Evolutionary conservation across 345 rosid genomes (phyloP).

Genomic region (Luvunga scandens): DNA sequence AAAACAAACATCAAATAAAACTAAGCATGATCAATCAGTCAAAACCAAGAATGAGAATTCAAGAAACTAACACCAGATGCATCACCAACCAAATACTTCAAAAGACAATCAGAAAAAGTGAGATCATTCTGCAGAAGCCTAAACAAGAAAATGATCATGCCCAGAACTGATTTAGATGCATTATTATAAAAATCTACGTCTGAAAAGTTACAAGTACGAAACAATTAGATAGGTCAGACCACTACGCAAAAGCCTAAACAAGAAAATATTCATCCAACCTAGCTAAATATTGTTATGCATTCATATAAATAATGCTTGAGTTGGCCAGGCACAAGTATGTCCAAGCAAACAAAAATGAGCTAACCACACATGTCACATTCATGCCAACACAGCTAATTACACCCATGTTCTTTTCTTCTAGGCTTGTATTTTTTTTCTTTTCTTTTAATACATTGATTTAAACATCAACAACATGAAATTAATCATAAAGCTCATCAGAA

Average conservation of each 20-base stretch:
- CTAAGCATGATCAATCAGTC: not conserved
- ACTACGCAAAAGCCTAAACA: not conserved
- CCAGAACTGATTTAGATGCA: not conserved
- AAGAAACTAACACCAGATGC: not conserved
- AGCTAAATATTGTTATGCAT: not conserved
- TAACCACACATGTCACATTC: not conserved
- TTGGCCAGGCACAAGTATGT: not conserved
- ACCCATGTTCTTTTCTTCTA: not conserved
- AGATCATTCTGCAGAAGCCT: not conserved
- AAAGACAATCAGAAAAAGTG: not conserved
- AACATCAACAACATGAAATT: not conserved
- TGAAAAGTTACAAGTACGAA: not conserved
- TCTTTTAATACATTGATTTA: not conserved
- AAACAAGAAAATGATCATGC: not conserved
- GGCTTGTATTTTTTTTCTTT: too few relatives aligned
- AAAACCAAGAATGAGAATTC: not conserved
- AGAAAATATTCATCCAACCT: not conserved
- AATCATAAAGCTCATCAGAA: not conserved
- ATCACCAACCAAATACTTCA: not conserved
- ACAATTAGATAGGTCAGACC: not conserved
- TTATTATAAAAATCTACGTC: not conserved
- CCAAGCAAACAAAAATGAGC: not conserved
- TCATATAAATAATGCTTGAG: not conserved
- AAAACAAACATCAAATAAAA: constrained; percentile 13
- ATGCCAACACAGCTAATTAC: not conserved